Percentiles rank a stretch among this genome's conserved stretches.
Conservation (phyloP, 306 rosid genomes). For the Prunus armeniaca region DNA sequence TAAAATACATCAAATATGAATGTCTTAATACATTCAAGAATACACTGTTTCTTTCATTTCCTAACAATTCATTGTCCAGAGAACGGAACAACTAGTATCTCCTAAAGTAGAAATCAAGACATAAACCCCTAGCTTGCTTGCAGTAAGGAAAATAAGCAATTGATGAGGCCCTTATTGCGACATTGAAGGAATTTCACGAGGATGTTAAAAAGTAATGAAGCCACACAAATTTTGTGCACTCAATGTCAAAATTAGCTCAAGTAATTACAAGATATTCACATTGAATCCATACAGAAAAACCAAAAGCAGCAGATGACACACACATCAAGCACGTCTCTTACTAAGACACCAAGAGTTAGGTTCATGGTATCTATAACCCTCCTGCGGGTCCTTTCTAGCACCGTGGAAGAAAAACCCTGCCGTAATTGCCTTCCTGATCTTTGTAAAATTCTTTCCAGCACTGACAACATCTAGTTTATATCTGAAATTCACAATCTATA, state of each 20-base stretch:
- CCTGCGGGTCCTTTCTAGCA: background rate
- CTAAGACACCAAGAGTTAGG: slow-evolving; percentile 63
- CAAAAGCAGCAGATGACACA: background rate
- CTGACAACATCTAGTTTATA: background rate
- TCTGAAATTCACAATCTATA: slow-evolving; percentile 23
- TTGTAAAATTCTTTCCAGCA: slow-evolving; percentile 5
- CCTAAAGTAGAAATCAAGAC: slow-evolving; percentile 26
- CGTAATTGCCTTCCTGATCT: background rate
- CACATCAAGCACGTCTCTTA: slow-evolving; percentile 24
- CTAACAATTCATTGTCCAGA: slow-evolving; percentile 14
- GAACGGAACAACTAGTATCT: slow-evolving; percentile 14
- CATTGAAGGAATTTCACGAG: slow-evolving; percentile 30
- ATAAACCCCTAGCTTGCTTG: slow-evolving; percentile 26
- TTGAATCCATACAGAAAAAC: background rate
- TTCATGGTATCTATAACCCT: slow-evolving; percentile 3
- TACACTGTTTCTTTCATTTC: slow-evolving; percentile 24
- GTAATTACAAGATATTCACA: background rate
- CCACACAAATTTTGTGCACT: background rate
- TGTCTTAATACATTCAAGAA: slow-evolving; percentile 9
- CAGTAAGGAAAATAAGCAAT: slow-evolving; percentile 36
- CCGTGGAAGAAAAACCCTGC: slow-evolving; percentile 4
- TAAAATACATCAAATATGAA: background rate
- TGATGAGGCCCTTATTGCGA: slow-evolving; percentile 38
- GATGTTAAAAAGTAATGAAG: no score
- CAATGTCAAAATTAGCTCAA: background rate